Percentiles rank a stretch among this genome's conserved stretches.
Evolutionary conservation across 129 eudicot species (phyloP).

Genomic region (Apium graveolens): DNA sequence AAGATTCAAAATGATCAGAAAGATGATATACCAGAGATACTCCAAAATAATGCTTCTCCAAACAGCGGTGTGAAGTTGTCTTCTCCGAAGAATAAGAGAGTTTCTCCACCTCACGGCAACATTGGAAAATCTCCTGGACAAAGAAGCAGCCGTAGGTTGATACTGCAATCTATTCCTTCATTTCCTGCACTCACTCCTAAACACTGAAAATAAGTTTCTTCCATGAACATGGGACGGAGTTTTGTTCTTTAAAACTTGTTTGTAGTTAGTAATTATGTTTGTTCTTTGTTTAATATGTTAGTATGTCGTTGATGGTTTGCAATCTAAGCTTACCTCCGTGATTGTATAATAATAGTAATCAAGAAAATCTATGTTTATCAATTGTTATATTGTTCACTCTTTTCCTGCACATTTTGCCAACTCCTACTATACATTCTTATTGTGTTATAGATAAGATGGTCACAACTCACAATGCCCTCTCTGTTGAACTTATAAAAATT

Average conservation of each 20-base stretch:
- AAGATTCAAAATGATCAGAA: constrained; percentile 36
- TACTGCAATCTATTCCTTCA: constrained; percentile 85
- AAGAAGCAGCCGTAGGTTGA: constrained; percentile 81
- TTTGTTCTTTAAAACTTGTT: constrained; percentile 5
- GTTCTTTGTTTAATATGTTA: constrained; percentile 12
- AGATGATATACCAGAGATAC: constrained; percentile 67
- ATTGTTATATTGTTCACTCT: background rate
- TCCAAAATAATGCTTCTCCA: constrained; percentile 52
- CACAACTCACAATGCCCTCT: background rate
- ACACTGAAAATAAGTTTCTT: constrained; percentile 27
- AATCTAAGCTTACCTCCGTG: constrained; percentile 1
- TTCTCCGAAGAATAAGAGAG: constrained; percentile 88
- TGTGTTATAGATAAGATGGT: background rate
- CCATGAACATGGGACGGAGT: constrained; percentile 28
- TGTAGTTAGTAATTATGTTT: constrained; percentile 17
- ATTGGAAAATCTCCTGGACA: constrained; percentile 39
- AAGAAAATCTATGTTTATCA: background rate
- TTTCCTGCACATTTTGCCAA: background rate
- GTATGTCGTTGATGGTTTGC: constrained; percentile 26
- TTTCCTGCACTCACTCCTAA: constrained; percentile 73
- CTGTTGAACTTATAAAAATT: background rate
- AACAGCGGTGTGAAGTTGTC: constrained; percentile 48
- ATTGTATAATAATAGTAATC: constrained; percentile 20
- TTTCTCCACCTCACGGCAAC: constrained; percentile 74
- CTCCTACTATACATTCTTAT: no score